These are phyloP conservation scores for Anisodus tanguticus DNA, from an alignment of 257 asterid species.

Conservation along the genomic window DNA sequence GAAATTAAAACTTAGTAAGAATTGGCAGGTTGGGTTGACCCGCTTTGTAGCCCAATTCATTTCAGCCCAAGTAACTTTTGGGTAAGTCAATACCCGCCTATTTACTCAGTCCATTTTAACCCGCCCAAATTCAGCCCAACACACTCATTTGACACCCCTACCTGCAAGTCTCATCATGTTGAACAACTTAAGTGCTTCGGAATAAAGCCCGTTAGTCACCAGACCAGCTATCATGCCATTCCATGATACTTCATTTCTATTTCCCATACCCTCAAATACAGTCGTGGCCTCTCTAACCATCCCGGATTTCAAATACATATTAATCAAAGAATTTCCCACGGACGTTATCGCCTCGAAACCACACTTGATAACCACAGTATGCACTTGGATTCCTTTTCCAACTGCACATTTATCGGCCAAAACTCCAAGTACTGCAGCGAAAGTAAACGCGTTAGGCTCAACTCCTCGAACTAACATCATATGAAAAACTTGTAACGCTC, in stretches of 20 bases:
- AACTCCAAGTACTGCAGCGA: slow-evolving; percentile 76
- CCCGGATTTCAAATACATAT: slow-evolving; percentile 75
- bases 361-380: slow-evolving; percentile 60
- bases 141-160: no score
- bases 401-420: slow-evolving; percentile 61
- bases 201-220: slow-evolving; percentile 60
- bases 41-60: no score
- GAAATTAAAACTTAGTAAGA: no score
- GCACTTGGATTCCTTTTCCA: slow-evolving; percentile 67
- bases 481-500: slow-evolving; percentile 53
- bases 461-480: slow-evolving; percentile 62
- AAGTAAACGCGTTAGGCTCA: slow-evolving; percentile 79
- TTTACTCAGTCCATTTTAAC: no score
- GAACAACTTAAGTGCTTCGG: slow-evolving; percentile 70
- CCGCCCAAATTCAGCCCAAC: no score
- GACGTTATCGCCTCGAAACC: slow-evolving; percentile 58
- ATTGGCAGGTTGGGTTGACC: no score
- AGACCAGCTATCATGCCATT: slow-evolving; percentile 92
- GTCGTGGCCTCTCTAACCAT: slow-evolving; percentile 68
- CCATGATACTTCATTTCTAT: slow-evolving; percentile 76
- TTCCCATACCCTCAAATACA: slow-evolving; percentile 57
- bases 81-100: no score
- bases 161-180: slow-evolving; percentile 51
- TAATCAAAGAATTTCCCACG: slow-evolving; percentile 81
- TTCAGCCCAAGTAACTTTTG: no score